Conservation (phyloP, 306 rosid genomes). For the Abrus precatorius region DNA sequence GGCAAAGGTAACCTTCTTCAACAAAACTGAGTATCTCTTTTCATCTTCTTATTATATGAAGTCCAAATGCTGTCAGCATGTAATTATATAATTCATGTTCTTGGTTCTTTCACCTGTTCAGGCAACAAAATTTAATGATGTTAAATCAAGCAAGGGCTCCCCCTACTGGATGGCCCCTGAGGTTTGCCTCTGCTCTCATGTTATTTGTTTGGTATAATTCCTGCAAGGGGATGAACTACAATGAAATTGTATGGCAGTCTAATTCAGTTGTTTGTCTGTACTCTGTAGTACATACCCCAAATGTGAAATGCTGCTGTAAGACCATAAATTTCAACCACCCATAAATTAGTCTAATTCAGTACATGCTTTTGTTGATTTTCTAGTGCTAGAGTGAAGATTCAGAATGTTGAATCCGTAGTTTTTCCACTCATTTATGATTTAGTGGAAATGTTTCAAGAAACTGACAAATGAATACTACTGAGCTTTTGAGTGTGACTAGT, state of each 20-base stretch:
- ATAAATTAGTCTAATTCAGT: slow-evolving; percentile 4
- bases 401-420: slow-evolving; percentile 14
- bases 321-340: slow-evolving; percentile 11
- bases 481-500: slow-evolving; percentile 26
- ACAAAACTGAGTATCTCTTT: slow-evolving; percentile 36
- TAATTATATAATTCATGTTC: slow-evolving; percentile 37
- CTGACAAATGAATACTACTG: not conserved
- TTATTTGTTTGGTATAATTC: slow-evolving; percentile 36
- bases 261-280: slow-evolving; percentile 24
- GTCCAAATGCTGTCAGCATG: slow-evolving; percentile 14
- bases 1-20: slow-evolving; percentile 60
- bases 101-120: slow-evolving; percentile 49
- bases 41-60: not conserved
- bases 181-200: slow-evolving; percentile 54
- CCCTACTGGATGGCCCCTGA: slow-evolving; percentile 81
- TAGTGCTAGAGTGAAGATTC: not conserved
- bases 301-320: not conserved
- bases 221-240: slow-evolving; percentile 38
- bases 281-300: slow-evolving; percentile 1
- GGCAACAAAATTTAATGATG: slow-evolving; percentile 68
- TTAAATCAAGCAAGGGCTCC: slow-evolving; percentile 72
- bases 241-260: slow-evolving; percentile 27
- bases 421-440: slow-evolving; percentile 19
- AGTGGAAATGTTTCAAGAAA: slow-evolving; percentile 12
- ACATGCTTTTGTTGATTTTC: slow-evolving; percentile 31